Evolutionary conservation across 75 land plant genomes (phyloP).

Genomic region (Picea glauca): DNA sequence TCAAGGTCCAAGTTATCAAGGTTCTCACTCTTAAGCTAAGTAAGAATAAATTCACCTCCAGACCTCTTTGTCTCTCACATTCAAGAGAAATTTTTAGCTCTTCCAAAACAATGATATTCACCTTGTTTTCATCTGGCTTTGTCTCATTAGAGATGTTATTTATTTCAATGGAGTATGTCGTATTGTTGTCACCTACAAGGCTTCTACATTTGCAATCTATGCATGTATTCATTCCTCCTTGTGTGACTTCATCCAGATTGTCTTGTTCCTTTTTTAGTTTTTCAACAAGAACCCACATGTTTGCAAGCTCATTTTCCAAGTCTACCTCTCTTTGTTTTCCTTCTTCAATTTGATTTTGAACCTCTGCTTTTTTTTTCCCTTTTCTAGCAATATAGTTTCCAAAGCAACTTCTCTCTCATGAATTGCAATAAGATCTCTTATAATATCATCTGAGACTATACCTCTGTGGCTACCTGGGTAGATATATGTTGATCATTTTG

Average conservation of each 20-base stretch:
- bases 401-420: conserved; percentile 44
- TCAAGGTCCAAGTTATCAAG: too few relatives aligned
- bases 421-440: conserved; percentile 36
- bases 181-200: conserved; percentile 10
- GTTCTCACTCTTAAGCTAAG: conserved; percentile 37
- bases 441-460: conserved; percentile 26
- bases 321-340: conserved; percentile 45
- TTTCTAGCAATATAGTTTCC: conserved; percentile 41
- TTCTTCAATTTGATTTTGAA: conserved; percentile 43
- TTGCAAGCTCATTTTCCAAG: conserved; percentile 71
- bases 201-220: conserved; percentile 6
- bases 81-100: conserved; percentile 33
- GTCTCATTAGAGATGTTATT: conserved; percentile 4
- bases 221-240: conserved; percentile 11
- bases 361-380: conserved; percentile 43
- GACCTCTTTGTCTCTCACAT: conserved; percentile 40
- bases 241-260: conserved; percentile 12
- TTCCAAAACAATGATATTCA: conserved; percentile 13
- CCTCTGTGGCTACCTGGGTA: conserved; percentile 24
- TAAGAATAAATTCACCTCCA: conserved; percentile 46
- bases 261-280: conserved; percentile 34
- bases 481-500: too few relatives aligned
- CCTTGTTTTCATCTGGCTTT: background rate
- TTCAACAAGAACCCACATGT: conserved; percentile 76
- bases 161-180: conserved; percentile 1